Percentiles rank a stretch among this genome's conserved stretches.
Conservation (phyloP, 371 early-diverging fungal genomes). For the Mucor ambiguus region DNA sequence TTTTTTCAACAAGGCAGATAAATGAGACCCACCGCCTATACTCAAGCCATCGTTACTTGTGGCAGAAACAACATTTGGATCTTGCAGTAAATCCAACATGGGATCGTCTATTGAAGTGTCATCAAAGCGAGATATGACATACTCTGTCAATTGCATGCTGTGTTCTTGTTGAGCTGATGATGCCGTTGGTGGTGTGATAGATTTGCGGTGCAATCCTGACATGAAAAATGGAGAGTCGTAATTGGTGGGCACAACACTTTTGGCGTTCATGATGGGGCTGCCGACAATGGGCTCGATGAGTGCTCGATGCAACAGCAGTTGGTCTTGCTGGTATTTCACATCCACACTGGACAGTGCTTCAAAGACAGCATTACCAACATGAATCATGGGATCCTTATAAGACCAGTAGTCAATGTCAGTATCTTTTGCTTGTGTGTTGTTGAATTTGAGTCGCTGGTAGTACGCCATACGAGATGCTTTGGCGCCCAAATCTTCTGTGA, state of each 20-base stretch:
- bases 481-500: conserved; percentile 40
- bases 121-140: neutral
- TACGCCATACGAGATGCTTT: conserved; percentile 38
- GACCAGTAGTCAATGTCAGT: conserved; percentile 23
- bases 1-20: neutral
- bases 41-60: neutral
- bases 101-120: no score
- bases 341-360: conserved; percentile 21
- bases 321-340: conserved; percentile 21
- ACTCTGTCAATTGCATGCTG: conserved; percentile 9
- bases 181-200: neutral
- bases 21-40: conserved; percentile 3
- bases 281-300: conserved; percentile 23
- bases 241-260: conserved; percentile 16
- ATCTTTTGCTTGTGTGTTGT: neutral
- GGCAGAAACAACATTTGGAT: neutral
- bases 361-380: conserved; percentile 11
- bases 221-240: neutral
- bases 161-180: neutral
- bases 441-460: conserved; percentile 8
- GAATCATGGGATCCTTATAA: conserved; percentile 16
- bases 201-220: neutral
- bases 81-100: neutral
- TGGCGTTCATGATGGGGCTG: conserved; percentile 38
- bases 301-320: conserved; percentile 27